Percentiles rank a stretch among this genome's conserved stretches.
phyloP scores from a whole-genome alignment of 108 stramenopile genomes.

The Nitzschia putrida region DNA sequence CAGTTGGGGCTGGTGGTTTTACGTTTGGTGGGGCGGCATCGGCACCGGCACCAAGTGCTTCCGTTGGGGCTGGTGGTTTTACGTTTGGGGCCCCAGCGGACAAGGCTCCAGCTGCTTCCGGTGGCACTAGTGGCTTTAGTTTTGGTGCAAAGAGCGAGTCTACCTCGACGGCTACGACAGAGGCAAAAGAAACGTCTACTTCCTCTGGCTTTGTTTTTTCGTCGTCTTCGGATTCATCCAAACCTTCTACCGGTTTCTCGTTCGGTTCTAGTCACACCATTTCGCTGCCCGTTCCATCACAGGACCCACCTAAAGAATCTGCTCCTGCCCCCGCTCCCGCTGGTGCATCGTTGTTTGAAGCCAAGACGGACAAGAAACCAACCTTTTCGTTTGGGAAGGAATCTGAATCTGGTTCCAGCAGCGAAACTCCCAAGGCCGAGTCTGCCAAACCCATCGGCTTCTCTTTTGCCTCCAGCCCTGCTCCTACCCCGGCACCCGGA shows the following conservation, averaged over 20 bases:
- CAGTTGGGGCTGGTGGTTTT: slow-evolving; percentile 13
- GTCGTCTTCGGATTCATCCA: neutral
- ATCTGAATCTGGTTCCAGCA: neutral
- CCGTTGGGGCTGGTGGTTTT: too few species aligned
- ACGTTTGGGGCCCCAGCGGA: slow-evolving; percentile 23
- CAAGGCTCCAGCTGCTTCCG: slow-evolving; percentile 7
- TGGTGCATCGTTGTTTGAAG: slow-evolving; percentile 27
- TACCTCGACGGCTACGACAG: neutral
- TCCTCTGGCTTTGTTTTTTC: neutral
- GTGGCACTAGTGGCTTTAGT: neutral
- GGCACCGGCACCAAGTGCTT: slow-evolving; percentile 4
- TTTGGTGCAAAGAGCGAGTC: slow-evolving; percentile 6
- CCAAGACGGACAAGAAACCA: slow-evolving; percentile 12
- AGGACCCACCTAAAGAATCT: neutral
- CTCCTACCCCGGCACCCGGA: neutral
- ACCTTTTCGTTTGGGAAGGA: slow-evolving; percentile 11
- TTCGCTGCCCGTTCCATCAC: neutral
- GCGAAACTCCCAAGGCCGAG: neutral
- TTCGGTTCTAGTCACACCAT: neutral
- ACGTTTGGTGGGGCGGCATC: slow-evolving; percentile 20
- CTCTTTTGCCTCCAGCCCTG: slow-evolving; percentile 9
- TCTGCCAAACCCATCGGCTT: slow-evolving; percentile 5
- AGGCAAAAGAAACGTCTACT: neutral
- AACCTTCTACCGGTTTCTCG: slow-evolving; percentile 2
- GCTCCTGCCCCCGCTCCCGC: neutral